Conservation (phyloP, 805 yeast species). For the Wickerhamomyces kurtzmanii region DNA sequence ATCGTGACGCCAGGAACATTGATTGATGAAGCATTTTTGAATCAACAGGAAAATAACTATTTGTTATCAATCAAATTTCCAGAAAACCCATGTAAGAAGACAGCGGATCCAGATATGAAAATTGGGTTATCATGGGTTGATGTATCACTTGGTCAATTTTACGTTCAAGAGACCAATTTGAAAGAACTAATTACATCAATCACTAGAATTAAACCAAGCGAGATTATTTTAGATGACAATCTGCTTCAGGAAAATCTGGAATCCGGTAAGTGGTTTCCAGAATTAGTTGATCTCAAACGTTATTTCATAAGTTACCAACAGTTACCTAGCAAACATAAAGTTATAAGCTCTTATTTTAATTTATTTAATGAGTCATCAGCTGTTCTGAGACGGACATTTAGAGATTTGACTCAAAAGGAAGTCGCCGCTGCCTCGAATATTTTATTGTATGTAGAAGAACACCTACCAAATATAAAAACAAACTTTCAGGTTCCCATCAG, state of each 20-base stretch:
- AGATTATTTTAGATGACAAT: constrained; percentile 50
- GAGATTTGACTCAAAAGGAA: constrained; percentile 33
- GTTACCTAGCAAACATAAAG: constrained; percentile 28
- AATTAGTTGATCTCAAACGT: constrained; percentile 45
- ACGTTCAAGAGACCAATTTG: constrained; percentile 53
- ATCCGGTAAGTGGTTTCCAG: constrained; percentile 45
- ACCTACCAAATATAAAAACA: constrained; percentile 58
- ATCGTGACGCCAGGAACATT: constrained; percentile 90
- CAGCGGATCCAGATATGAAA: constrained; percentile 24
- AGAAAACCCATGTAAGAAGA: constrained; percentile 26
- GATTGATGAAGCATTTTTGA: constrained; percentile 76
- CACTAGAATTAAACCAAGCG: constrained; percentile 73
- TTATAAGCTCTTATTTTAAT: constrained; percentile 24
- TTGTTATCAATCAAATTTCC: constrained; percentile 60
- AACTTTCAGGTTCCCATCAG: constrained; percentile 60
- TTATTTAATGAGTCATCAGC: constrained; percentile 27
- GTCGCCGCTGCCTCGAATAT: constrained; percentile 52
- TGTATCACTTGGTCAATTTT: constrained; percentile 72
- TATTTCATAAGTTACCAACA: constrained; percentile 47
- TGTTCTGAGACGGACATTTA: constrained; percentile 14
- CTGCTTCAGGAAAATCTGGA: constrained; percentile 28
- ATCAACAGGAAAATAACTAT: constrained; percentile 62
- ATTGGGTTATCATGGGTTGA: constrained; percentile 88
- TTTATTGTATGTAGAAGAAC: constrained; percentile 60
- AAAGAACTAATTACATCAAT: constrained; percentile 60